phyloP scores from a whole-genome alignment of 106 monocot species.

The Ottelia alismoides region DNA sequence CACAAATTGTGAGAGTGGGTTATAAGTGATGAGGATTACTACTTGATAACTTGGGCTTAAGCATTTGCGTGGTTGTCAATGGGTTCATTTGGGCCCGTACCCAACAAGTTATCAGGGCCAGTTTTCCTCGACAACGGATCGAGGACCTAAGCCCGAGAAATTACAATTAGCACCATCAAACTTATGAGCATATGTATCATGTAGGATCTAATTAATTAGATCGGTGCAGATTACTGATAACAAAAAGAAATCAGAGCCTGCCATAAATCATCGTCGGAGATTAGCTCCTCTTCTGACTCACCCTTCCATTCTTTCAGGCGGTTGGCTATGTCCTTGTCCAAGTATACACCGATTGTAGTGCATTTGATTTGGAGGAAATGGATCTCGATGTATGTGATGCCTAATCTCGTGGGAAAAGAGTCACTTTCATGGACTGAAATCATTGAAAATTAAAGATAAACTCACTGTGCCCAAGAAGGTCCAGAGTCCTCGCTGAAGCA shows the following conservation, averaged over 20 bases:
- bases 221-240: too few relatives aligned
- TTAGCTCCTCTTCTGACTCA: slow-evolving; percentile 35
- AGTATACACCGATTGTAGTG: slow-evolving; percentile 73
- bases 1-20: too few relatives aligned
- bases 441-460: not conserved
- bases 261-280: slow-evolving; percentile 58
- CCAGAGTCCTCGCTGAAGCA: slow-evolving; percentile 26
- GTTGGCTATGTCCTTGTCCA: slow-evolving; percentile 29
- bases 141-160: too few relatives aligned
- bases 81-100: too few relatives aligned
- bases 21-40: too few relatives aligned
- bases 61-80: too few relatives aligned
- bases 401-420: slow-evolving; percentile 16
- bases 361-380: slow-evolving; percentile 95
- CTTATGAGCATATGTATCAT: too few relatives aligned
- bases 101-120: too few relatives aligned
- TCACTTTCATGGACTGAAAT: not conserved
- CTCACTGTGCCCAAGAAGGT: slow-evolving; percentile 14
- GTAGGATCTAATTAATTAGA: too few relatives aligned
- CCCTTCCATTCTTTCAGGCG: slow-evolving; percentile 67
- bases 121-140: too few relatives aligned
- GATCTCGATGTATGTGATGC: slow-evolving; percentile 82
- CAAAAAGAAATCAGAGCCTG: slow-evolving; percentile 66
- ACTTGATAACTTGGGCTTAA: too few relatives aligned
- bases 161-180: too few relatives aligned